These are phyloP conservation scores for Rhododendron kiyosumense DNA, from an alignment of 148 eudicot genomes.

Conservation along the genomic window DNA sequence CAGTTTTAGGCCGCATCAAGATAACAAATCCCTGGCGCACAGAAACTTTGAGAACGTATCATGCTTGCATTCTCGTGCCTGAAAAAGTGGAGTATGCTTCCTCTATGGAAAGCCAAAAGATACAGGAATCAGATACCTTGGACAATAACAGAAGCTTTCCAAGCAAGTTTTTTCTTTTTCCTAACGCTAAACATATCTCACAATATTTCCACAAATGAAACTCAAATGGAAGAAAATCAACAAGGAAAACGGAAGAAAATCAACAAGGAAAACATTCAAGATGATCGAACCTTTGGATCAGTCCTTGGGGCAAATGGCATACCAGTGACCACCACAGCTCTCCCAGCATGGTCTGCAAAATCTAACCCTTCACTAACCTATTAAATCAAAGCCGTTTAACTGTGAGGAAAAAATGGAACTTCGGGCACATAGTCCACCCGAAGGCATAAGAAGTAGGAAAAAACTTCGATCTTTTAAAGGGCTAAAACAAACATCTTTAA, in stretches of 20 bases:
- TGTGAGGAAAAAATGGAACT: slow-evolving; percentile 3
- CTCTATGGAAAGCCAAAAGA: neutral
- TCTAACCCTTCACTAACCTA: slow-evolving; percentile 99
- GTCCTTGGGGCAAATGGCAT: slow-evolving; percentile 79
- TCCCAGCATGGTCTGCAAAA: slow-evolving; percentile 92
- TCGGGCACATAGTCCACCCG: neutral
- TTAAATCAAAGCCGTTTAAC: neutral
- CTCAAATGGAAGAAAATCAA: neutral
- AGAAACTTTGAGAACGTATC: neutral
- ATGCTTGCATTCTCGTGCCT: neutral
- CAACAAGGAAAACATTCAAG: slow-evolving; percentile 1
- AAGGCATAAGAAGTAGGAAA: neutral
- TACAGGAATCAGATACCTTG: neutral
- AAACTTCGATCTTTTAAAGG: neutral
- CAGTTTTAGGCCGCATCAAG: neutral
- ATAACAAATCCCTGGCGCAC: neutral
- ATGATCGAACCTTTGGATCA: slow-evolving; percentile 77
- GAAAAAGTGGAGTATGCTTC: neutral
- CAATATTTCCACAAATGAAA: neutral
- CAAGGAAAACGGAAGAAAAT: slow-evolving; percentile 3
- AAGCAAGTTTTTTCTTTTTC: neutral
- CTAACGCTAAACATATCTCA: neutral
- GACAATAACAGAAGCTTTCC: neutral
- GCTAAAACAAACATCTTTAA: neutral
- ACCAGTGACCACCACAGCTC: slow-evolving; percentile 92